These are phyloP conservation scores for Blastobotrys ciferrii DNA, from an alignment of 1,139 yeast genomes.

Conservation along the genomic window DNA sequence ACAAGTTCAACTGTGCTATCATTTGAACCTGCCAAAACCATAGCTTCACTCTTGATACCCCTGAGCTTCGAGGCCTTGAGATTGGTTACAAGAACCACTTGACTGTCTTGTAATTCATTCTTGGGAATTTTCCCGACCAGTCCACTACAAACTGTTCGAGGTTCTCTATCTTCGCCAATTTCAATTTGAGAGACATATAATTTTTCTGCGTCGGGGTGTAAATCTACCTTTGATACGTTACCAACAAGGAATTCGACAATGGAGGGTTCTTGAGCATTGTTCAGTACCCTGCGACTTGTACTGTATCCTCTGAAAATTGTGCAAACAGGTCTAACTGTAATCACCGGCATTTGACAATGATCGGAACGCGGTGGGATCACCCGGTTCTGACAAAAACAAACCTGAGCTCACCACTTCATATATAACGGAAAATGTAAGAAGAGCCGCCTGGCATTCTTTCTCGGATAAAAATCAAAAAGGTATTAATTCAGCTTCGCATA, in stretches of 20 bases:
- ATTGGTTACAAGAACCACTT: slow-evolving; percentile 56
- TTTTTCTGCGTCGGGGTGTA: slow-evolving; percentile 54
- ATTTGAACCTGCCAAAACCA: slow-evolving; percentile 53
- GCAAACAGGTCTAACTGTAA: neutral
- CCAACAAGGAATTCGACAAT: slow-evolving; percentile 44
- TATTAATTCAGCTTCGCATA: too few species aligned
- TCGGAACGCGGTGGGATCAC: too few species aligned
- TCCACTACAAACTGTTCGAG: slow-evolving; percentile 51
- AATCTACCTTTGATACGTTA: slow-evolving; percentile 41
- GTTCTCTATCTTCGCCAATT: slow-evolving; percentile 24
- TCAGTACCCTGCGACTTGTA: neutral
- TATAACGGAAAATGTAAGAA: too few species aligned
- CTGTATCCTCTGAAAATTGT: neutral
- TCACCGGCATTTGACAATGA: neutral
- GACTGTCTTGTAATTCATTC: slow-evolving; percentile 48
- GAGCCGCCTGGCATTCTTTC: too few species aligned
- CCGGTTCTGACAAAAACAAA: too few species aligned
- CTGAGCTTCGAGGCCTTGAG: slow-evolving; percentile 67
- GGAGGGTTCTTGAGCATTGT: neutral
- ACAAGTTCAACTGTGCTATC: slow-evolving; percentile 39
- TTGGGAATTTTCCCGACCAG: slow-evolving; percentile 51
- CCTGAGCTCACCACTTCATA: too few species aligned
- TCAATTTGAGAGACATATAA: slow-evolving; percentile 52
- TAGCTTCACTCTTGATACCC: slow-evolving; percentile 56
- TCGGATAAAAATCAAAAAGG: too few species aligned